Conservation (phyloP, 352 stramenopile species). For the Pythium folliculosum region DNA sequence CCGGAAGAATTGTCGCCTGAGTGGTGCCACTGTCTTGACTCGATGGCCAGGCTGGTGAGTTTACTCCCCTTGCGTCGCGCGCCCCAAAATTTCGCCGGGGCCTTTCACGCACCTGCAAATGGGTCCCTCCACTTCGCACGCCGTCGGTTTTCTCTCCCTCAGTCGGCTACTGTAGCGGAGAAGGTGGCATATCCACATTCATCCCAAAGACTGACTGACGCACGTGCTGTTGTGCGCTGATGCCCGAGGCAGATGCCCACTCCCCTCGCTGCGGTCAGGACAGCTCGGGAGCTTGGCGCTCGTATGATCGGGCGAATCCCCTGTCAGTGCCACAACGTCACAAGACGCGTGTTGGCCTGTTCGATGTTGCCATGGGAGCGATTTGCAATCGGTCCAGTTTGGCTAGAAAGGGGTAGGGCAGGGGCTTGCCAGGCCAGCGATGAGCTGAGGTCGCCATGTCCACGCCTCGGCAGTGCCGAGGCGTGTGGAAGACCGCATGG, state of each 20-base stretch:
- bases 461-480: too few relatives aligned
- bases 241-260: not conserved
- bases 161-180: too few relatives aligned
- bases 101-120: too few relatives aligned
- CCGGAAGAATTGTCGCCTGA: not conserved
- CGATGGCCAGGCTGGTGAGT: not conserved
- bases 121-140: not conserved
- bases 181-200: too few relatives aligned
- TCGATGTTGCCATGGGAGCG: not conserved
- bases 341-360: not conserved
- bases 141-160: not conserved
- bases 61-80: not conserved
- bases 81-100: constrained; percentile 10
- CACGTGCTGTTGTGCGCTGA: not conserved
- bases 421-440: not conserved
- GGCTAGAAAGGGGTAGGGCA: not conserved
- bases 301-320: not conserved
- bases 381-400: constrained; percentile 11
- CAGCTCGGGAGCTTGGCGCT: not conserved
- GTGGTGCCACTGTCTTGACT: constrained; percentile 15
- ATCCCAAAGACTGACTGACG: too few relatives aligned
- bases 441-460: constrained; percentile 4
- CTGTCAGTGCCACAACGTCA: not conserved
- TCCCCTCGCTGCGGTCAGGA: not conserved
- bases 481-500: too few relatives aligned